phyloP scores from a whole-genome alignment of 1,284 basidiomycete species.

The Bjerkandera adusta region DNA sequence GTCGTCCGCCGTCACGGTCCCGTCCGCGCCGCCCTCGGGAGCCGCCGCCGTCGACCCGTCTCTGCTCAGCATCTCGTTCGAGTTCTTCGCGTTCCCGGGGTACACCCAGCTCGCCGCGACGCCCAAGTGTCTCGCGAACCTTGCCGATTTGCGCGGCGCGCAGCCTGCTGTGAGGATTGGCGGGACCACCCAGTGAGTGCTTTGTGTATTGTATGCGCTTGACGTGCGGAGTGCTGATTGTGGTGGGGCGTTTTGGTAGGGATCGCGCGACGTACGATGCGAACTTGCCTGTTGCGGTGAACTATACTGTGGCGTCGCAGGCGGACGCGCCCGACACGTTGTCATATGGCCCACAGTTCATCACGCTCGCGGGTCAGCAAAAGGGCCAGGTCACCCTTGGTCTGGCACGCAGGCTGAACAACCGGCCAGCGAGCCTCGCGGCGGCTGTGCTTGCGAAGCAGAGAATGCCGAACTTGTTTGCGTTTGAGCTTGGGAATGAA shows the following conservation, averaged over 20 bases:
- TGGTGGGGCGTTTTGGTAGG: constrained; percentile 19
- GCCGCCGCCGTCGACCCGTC: constrained; percentile 33
- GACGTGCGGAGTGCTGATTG: not conserved
- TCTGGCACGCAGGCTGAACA: constrained; percentile 40
- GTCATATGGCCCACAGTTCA: constrained; percentile 41
- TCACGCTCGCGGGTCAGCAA: constrained; percentile 34
- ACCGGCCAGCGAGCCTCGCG: constrained; percentile 35
- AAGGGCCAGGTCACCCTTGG: constrained; percentile 38
- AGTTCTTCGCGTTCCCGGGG: constrained; percentile 42
- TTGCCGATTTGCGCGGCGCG: constrained; percentile 34
- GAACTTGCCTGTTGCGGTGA: constrained; percentile 31
- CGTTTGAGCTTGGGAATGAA: constrained; percentile 44
- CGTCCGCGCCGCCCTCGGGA: constrained; percentile 28
- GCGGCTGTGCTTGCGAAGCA: constrained; percentile 35
- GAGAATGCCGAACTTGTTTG: constrained; percentile 34
- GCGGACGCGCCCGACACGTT: constrained; percentile 37
- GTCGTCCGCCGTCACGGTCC: constrained; percentile 26
- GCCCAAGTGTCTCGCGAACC: constrained; percentile 35
- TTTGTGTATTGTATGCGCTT: not conserved
- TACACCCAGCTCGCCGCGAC: constrained; percentile 37
- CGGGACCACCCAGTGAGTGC: constrained; percentile 41
- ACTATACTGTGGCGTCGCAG: constrained; percentile 38
- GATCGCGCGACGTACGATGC: constrained; percentile 41
- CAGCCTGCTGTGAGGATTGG: constrained; percentile 40
- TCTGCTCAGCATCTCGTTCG: constrained; percentile 36